phyloP scores from a whole-genome alignment of 2,329 filamentous ascomycete species.

The Myotisia sp. region DNA sequence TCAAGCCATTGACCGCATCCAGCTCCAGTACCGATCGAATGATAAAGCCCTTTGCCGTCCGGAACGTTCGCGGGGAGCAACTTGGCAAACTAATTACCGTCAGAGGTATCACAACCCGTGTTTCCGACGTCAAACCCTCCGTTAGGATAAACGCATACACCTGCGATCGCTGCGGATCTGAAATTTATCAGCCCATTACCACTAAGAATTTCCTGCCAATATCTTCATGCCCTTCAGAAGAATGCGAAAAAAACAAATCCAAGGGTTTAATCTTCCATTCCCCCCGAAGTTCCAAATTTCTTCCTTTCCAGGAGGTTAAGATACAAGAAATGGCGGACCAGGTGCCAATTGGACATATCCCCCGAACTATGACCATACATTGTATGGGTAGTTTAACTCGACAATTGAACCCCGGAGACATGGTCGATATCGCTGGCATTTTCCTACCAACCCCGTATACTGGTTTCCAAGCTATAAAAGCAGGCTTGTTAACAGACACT shows the following conservation, averaged over 20 bases:
- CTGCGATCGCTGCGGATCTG: constrained; percentile 88
- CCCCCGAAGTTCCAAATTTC: constrained; percentile 89
- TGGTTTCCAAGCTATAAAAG: constrained; percentile 94
- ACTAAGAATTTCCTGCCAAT: constrained; percentile 84
- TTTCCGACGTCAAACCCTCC: constrained; percentile 93
- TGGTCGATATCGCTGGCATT: constrained; percentile 85
- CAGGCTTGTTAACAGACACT: constrained; percentile 90
- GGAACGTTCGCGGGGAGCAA: constrained; percentile 83
- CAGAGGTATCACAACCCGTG: constrained; percentile 82
- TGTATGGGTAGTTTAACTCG: constrained; percentile 78
- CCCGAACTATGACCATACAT: constrained; percentile 74
- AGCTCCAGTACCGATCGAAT: constrained; percentile 47
- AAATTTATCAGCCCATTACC: constrained; percentile 92
- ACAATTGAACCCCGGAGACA: constrained; percentile 81
- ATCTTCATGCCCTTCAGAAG: constrained; percentile 72
- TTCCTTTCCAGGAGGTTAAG: constrained; percentile 96
- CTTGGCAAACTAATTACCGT: constrained; percentile 87
- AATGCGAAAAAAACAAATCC: constrained; percentile 78
- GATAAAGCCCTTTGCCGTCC: constrained; percentile 64
- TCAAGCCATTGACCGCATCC: constrained; percentile 74
- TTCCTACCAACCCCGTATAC: constrained; percentile 97
- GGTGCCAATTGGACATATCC: constrained; percentile 94
- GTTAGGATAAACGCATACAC: constrained; percentile 98
- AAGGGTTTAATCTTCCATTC: constrained; percentile 90
- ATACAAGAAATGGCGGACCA: constrained; percentile 99